phyloP scores from a whole-genome alignment of 257 asterid genomes.

The Solanum bulbocastanum region DNA sequence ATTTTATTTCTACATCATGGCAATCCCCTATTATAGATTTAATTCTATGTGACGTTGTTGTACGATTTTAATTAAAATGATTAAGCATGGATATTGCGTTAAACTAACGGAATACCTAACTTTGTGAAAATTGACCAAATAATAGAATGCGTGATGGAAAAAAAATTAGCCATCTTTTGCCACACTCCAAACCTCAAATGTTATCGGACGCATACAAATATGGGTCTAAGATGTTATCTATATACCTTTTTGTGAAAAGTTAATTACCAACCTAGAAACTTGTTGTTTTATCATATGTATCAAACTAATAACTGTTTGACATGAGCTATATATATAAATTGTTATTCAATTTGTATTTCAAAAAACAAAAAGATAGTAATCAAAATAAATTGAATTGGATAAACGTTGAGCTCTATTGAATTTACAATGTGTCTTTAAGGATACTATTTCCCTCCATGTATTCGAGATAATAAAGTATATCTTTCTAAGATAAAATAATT shows the following conservation, averaged over 20 bases:
- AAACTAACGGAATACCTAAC: not conserved
- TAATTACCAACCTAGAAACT: not conserved
- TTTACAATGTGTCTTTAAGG: accelerated
- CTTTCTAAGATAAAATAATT: not conserved
- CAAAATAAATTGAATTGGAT: too few relatives aligned
- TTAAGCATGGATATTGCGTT: not conserved
- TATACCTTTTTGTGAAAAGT: not conserved
- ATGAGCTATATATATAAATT: not conserved
- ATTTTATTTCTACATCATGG: not conserved
- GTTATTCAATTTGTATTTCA: not conserved
- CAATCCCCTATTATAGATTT: not conserved
- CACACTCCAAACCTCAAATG: not conserved
- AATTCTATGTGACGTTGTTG: not conserved
- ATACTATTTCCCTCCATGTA: not conserved
- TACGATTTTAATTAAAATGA: not conserved
- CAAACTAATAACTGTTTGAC: not conserved
- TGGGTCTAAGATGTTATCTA: not conserved
- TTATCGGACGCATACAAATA: not conserved
- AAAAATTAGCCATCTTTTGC: not conserved
- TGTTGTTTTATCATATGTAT: not conserved
- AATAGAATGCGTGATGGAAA: not conserved
- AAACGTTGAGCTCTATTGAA: too few relatives aligned
- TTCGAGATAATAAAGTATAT: not conserved
- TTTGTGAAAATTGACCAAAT: not conserved
- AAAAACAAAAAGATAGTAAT: not conserved